Conservation (phyloP, 179 eudicot genomes). For the Sideroxylon spinosum region DNA sequence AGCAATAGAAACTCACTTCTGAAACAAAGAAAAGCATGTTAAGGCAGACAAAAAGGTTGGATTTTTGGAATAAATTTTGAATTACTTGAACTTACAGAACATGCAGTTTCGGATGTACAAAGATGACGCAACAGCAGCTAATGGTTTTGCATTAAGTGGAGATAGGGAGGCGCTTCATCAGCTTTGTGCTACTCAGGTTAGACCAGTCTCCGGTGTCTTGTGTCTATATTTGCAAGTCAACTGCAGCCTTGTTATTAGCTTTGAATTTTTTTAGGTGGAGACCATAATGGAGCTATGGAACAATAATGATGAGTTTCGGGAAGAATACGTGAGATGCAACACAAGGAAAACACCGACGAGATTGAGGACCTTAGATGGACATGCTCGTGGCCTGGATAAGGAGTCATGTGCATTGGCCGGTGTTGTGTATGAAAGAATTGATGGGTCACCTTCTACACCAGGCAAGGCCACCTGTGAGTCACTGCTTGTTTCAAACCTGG, state of each 20-base stretch:
- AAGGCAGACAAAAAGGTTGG: background rate
- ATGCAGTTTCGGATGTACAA: conserved; percentile 47
- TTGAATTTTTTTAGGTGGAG: conserved; percentile 49
- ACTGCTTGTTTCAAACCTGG: conserved; percentile 12
- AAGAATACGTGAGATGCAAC: conserved; percentile 61
- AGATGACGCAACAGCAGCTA: conserved; percentile 48
- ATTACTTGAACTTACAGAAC: conserved; percentile 43
- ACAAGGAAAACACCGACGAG: conserved; percentile 61
- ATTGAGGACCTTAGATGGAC: conserved; percentile 74
- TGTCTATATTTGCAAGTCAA: background rate
- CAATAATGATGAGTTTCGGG: conserved; percentile 59
- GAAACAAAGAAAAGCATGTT: background rate
- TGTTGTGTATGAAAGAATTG: conserved; percentile 32
- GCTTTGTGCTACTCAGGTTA: conserved; percentile 68
- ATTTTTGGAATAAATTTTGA: background rate
- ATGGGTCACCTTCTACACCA: conserved; percentile 15
- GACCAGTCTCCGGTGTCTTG: background rate
- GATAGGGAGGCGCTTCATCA: conserved; percentile 49
- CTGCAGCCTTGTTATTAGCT: background rate
- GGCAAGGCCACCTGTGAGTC: conserved; percentile 26
- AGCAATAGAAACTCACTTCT: background rate
- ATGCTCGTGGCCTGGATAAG: conserved; percentile 82
- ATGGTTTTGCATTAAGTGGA: conserved; percentile 39
- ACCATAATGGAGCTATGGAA: conserved; percentile 70
- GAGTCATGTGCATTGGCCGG: conserved; percentile 39